Conservation (phyloP, 1,284 basidiomycete species). For the Irpex sp. region DNA sequence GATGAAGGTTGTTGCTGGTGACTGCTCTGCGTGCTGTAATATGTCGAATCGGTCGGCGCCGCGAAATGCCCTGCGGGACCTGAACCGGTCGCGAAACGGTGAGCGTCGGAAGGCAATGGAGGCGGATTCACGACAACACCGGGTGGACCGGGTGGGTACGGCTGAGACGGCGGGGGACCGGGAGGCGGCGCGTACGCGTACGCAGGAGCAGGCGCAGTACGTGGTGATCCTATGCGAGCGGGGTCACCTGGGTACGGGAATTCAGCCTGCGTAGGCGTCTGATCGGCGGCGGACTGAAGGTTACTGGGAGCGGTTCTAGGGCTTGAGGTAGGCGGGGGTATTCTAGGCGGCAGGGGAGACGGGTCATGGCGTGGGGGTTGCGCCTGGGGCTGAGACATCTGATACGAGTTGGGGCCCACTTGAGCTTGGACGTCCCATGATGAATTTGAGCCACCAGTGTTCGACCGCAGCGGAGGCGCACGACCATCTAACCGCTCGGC, state of each 20-base stretch:
- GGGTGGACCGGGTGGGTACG: background rate
- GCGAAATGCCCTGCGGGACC: background rate
- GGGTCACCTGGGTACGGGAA: conserved; percentile 11
- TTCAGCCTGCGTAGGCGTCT: conserved; percentile 23
- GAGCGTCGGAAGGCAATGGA: background rate
- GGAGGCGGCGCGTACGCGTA: background rate
- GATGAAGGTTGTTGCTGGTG: conserved; percentile 6
- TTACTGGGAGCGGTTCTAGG: background rate
- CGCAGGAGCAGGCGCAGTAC: background rate
- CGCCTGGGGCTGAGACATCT: conserved; percentile 3
- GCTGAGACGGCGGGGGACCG: background rate
- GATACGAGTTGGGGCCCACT: conserved; percentile 9
- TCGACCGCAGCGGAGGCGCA: conserved; percentile 3
- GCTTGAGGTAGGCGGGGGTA: background rate
- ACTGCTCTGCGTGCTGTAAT: conserved; percentile 16
- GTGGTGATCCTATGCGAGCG: conserved; percentile 1
- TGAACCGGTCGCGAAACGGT: background rate
- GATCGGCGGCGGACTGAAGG: conserved; percentile 1
- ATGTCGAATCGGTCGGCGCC: conserved; percentile 17
- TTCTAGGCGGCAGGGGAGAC: background rate
- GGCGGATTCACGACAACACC: background rate
- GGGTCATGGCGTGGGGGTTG: conserved; percentile 2
- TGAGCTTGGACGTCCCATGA: conserved; percentile 13
- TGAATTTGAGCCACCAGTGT: conserved; percentile 7
- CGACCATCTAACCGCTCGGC: conserved; percentile 5